phyloP scores from a whole-genome alignment of 2,329 filamentous ascomycete species.

The Ilyonectria sp. region DNA sequence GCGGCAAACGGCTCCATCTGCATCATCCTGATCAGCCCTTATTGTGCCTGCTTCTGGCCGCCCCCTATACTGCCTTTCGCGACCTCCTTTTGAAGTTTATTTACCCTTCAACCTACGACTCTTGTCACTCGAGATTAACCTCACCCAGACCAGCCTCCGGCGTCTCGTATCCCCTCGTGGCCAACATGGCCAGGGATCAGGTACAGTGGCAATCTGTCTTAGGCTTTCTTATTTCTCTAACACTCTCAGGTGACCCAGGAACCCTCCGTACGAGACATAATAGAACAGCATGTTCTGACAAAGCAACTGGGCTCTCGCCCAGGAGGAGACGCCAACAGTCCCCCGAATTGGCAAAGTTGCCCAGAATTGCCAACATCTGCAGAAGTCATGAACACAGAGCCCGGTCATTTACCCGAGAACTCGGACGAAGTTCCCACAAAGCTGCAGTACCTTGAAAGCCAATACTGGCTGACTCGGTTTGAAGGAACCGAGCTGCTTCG shows the following conservation, averaged over 20 bases:
- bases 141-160: not conserved
- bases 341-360: slow-evolving; percentile 30
- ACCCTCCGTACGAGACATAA: not conserved
- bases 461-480: slow-evolving; percentile 83
- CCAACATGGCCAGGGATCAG: not conserved
- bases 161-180: no score
- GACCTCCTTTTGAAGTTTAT: not conserved
- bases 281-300: slow-evolving; percentile 21
- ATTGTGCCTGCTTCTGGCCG: not conserved
- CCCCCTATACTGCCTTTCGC: not conserved
- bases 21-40: no score
- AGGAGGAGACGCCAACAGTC: not conserved
- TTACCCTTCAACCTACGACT: not conserved
- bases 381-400: slow-evolving; percentile 43
- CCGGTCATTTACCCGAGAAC: slow-evolving; percentile 34
- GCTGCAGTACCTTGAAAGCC: slow-evolving; percentile 75
- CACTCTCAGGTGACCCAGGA: not conserved
- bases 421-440: slow-evolving; percentile 27
- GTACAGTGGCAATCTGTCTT: not conserved
- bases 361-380: slow-evolving; percentile 45
- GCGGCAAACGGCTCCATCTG: no score
- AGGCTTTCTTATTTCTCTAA: not conserved
- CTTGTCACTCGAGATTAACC: not conserved
- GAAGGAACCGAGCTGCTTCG: slow-evolving; percentile 81
- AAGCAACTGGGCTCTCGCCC: not conserved